Evolutionary conservation across 2,329 filamentous ascomycete species (phyloP), one percentile per base, ranked within the genome.

Genomic region (Cercospora canescens): DNA sequence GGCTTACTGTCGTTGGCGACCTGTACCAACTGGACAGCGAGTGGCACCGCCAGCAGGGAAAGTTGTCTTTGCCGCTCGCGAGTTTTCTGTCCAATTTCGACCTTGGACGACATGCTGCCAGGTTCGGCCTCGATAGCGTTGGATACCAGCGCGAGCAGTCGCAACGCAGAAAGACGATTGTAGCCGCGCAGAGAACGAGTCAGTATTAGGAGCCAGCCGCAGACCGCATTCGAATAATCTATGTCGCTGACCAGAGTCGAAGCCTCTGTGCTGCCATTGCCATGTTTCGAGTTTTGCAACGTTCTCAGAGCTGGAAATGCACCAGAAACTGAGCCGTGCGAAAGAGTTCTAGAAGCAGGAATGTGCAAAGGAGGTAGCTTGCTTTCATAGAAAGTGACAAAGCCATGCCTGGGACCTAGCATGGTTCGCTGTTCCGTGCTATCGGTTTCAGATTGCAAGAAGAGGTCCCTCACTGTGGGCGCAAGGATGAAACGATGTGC

Each of bases 401-500:
- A 72, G 18, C 75, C 75, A 60, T 71, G 59, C 16, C 70, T 68
- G 16, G 74, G 64, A 18, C 71, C 68, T 32, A 74, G 71, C 34
- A 67, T 61, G 34, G 71, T 66, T 18, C 73, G 67, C 39, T 72
- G 64, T 41, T 75, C 74, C 35, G 66, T 65, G 26, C 62, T 68
- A 18, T 69, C 70, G 2, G 58, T 41, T 3, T 65, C 67, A 34
- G 67, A 66, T 37, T 69, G 64, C 8, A 65, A 61, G 55, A 77
- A 77, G 12, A 78, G 69, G 9, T 74, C 72, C 50, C 72, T 69
- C 9, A 78, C 50, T 90, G 79, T 57, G 92, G 85, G 72, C 9
- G 75, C 70, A 1, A 76, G 67, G 28, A 77, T 72, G 60, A 78
- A 76, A 16, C 92, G 87, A 69, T 89, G 89, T 9, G 92, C 89